These are phyloP conservation scores for Pseudocercospora pini-densiflorae DNA, from an alignment of 2,329 filamentous ascomycete species.

Conservation along the genomic window DNA sequence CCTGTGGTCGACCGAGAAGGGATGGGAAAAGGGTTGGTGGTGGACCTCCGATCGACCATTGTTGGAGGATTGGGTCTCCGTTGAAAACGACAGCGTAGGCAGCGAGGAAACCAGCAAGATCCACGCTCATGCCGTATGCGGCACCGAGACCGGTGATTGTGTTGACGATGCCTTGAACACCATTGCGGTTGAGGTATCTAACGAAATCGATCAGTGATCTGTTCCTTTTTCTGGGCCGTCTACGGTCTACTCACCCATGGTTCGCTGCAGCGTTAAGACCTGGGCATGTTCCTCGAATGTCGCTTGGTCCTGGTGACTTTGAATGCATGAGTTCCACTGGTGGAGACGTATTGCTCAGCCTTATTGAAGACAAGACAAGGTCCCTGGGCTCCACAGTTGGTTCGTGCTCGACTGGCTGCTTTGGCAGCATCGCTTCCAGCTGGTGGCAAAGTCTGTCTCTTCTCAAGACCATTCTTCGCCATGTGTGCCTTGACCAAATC, in stretches of 20 bases:
- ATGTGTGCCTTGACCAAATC: background rate
- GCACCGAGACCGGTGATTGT: slow-evolving; percentile 25
- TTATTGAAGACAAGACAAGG: slow-evolving; percentile 16
- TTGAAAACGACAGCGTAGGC: slow-evolving; percentile 34
- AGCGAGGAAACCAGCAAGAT: slow-evolving; percentile 34
- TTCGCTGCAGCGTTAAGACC: slow-evolving; percentile 30
- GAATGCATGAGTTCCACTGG: slow-evolving; percentile 16
- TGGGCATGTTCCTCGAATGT: slow-evolving; percentile 34
- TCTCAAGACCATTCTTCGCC: slow-evolving; percentile 10
- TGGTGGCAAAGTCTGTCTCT: slow-evolving; percentile 16
- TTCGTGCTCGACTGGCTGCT: slow-evolving; percentile 13
- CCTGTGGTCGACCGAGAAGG: slow-evolving; percentile 31
- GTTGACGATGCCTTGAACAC: slow-evolving; percentile 14
- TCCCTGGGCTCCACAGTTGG: slow-evolving; percentile 16
- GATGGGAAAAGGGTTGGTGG: slow-evolving; percentile 18
- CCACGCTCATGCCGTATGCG: slow-evolving; percentile 39
- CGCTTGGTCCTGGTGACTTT: slow-evolving; percentile 12
- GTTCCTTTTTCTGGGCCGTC: too few relatives aligned
- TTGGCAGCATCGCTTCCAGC: slow-evolving; percentile 6
- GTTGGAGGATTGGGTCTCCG: slow-evolving; percentile 19
- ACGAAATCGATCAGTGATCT: background rate
- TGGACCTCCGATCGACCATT: slow-evolving; percentile 38
- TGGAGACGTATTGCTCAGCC: slow-evolving; percentile 17
- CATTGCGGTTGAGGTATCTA: slow-evolving; percentile 16
- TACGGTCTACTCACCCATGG: slow-evolving; percentile 28